A percentile compares a stretch with the other conserved stretches of the same genome.
Evolutionary conservation across 257 asterid genomes (phyloP).

Genomic region (Voacanga thouarsii): DNA sequence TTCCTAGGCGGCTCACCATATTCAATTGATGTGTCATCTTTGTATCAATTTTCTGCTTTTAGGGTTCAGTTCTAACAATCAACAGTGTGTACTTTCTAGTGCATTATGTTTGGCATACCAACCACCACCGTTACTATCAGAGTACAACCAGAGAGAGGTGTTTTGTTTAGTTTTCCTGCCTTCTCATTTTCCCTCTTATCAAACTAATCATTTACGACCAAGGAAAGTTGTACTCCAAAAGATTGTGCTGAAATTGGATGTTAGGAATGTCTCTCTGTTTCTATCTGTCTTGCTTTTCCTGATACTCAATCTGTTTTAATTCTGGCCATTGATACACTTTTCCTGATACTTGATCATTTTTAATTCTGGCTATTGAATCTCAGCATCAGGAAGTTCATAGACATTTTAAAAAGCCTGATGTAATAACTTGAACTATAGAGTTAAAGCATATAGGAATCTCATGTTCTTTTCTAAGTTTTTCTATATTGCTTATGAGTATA

Average conservation of each 20-base stretch:
- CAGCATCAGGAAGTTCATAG: background rate
- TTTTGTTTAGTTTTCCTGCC: background rate
- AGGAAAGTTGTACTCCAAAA: background rate
- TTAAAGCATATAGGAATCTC: background rate
- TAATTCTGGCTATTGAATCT: background rate
- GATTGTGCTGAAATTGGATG: background rate
- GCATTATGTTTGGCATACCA: background rate
- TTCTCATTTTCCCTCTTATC: background rate
- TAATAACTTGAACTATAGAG: background rate
- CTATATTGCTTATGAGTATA: slow-evolving; percentile 16
- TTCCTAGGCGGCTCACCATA: background rate
- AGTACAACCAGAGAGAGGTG: background rate
- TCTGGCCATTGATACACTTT: background rate
- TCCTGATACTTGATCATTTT: background rate
- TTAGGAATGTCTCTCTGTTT: background rate
- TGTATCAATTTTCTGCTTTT: background rate
- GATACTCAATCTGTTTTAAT: background rate
- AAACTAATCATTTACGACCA: background rate
- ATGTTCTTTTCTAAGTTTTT: background rate
- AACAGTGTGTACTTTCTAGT: background rate
- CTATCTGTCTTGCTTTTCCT: background rate
- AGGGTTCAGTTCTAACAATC: background rate
- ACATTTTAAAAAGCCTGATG: background rate
- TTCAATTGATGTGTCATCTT: background rate
- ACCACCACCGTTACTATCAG: background rate